Evolutionary conservation across 345 rosid genomes (phyloP).

Genomic region (Eucalyptus erythrocorys): DNA sequence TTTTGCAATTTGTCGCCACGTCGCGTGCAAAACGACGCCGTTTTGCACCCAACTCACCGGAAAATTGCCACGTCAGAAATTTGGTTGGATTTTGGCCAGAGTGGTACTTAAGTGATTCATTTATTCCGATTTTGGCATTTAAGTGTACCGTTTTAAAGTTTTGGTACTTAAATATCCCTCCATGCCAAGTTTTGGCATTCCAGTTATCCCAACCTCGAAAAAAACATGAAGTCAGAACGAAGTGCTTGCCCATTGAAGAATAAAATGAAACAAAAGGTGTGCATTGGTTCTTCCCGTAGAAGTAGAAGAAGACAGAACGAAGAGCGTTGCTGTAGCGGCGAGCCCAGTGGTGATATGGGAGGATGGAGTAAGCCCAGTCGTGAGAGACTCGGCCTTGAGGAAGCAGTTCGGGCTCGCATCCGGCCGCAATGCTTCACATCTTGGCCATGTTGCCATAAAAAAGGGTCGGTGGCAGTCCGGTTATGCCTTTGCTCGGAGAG

Average conservation of each 20-base stretch:
- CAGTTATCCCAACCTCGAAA: too few species aligned
- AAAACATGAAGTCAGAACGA: neutral
- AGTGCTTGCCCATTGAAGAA: neutral
- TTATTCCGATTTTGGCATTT: too few species aligned
- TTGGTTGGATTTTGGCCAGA: too few species aligned
- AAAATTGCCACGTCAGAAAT: too few species aligned
- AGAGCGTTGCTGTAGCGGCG: neutral
- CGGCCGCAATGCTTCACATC: neutral
- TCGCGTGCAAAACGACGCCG: too few species aligned
- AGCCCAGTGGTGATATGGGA: slow-evolving; percentile 4
- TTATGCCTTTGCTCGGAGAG: neutral
- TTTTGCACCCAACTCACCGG: too few species aligned
- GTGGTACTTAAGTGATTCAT: too few species aligned
- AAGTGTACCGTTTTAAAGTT: too few species aligned
- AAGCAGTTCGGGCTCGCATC: neutral
- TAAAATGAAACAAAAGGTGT: neutral
- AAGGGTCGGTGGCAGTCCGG: neutral
- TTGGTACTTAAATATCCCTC: too few species aligned
- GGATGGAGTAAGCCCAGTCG: neutral
- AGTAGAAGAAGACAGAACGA: neutral
- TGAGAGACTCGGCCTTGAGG: neutral
- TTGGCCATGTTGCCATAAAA: neutral
- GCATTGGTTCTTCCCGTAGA: neutral
- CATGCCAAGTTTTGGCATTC: too few species aligned
- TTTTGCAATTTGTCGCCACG: too few species aligned